phyloP scores from a whole-genome alignment of 352 stramenopile species.

The Phytopythium aichiense region DNA sequence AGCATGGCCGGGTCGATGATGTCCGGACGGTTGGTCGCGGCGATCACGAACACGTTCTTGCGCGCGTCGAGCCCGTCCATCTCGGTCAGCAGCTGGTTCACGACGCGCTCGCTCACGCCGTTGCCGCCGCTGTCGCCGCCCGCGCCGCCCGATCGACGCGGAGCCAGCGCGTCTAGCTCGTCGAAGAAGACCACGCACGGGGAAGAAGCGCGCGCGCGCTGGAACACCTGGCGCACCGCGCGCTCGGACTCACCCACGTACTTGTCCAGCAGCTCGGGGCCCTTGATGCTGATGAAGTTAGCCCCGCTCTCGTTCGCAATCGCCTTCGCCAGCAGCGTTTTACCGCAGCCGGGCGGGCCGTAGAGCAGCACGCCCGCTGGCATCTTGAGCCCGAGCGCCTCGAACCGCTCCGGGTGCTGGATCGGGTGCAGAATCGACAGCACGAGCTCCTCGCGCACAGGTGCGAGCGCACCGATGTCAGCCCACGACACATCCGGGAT shows the following conservation, averaged over 20 bases:
- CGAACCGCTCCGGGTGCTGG: constrained; percentile 93
- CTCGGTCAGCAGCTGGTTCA: constrained; percentile 99
- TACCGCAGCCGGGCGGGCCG: constrained; percentile 96
- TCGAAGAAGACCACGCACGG: constrained; percentile 99
- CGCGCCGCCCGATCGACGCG: constrained; percentile 78
- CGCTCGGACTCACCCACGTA: constrained; percentile 98
- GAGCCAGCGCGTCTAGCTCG: constrained; percentile 97
- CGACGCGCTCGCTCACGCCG: constrained; percentile 91
- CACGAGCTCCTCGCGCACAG: constrained; percentile 94
- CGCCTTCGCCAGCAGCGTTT: constrained; percentile 98
- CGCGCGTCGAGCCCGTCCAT: constrained; percentile 98
- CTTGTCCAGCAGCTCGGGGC: constrained; percentile 98
- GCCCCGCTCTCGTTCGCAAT: constrained; percentile 97
- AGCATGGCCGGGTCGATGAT: constrained; percentile 99
- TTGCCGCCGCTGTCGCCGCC: constrained; percentile 66
- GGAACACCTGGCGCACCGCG: constrained; percentile 95
- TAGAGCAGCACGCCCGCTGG: constrained; percentile 97
- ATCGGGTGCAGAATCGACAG: constrained; percentile 98
- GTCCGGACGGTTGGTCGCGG: constrained; percentile 94
- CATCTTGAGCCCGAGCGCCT: constrained; percentile 93
- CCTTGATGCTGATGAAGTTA: constrained; percentile 99
- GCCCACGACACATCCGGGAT: constrained; percentile 98
- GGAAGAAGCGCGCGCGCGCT: constrained; percentile 94
- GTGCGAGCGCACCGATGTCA: constrained; percentile 94
- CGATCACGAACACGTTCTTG: constrained; percentile 96